Conservation (phyloP, 176 grass and related monocot genomes). For the Eragrostis nindensis region DNA sequence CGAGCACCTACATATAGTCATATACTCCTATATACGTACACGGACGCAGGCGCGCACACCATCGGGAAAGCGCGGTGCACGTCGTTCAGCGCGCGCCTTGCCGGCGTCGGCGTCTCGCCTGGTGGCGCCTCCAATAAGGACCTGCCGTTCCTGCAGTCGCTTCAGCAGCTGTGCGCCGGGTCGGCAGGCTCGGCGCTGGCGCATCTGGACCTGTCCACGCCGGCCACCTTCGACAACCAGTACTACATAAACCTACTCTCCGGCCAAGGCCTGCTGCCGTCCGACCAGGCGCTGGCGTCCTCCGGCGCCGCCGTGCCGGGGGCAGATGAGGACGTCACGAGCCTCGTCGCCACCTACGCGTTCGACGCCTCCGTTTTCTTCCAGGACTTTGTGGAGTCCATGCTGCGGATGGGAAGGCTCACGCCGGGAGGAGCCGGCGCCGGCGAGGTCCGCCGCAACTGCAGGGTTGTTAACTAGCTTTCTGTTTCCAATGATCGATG, state of each 20-base stretch:
- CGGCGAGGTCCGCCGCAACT: conserved; percentile 62
- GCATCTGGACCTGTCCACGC: conserved; percentile 79
- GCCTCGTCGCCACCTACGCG: conserved; percentile 71
- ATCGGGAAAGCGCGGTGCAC: conserved; percentile 88
- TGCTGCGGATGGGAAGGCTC: conserved; percentile 77
- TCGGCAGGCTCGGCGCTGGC: conserved; percentile 64
- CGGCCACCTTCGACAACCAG: conserved; percentile 89
- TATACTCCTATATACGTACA: background rate
- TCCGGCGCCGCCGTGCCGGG: background rate
- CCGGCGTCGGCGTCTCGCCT: background rate
- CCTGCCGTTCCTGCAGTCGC: conserved; percentile 63
- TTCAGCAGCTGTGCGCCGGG: conserved; percentile 77
- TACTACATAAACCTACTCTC: conserved; percentile 94
- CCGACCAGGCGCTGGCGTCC: conserved; percentile 67
- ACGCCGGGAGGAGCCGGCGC: conserved; percentile 6
- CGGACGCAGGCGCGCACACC: conserved; percentile 67
- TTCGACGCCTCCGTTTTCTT: conserved; percentile 66
- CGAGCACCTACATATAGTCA: no score
- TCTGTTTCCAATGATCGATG: background rate
- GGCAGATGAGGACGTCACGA: conserved; percentile 38
- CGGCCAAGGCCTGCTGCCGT: conserved; percentile 81
- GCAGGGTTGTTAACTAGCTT: conserved; percentile 60
- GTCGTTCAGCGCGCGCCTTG: conserved; percentile 70
- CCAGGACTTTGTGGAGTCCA: conserved; percentile 73
- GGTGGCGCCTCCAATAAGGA: conserved; percentile 11